A percentile compares a stretch with the other conserved stretches of the same genome.
Conservation (phyloP, 352 stramenopile species). For the Pythium folliculosum region DNA sequence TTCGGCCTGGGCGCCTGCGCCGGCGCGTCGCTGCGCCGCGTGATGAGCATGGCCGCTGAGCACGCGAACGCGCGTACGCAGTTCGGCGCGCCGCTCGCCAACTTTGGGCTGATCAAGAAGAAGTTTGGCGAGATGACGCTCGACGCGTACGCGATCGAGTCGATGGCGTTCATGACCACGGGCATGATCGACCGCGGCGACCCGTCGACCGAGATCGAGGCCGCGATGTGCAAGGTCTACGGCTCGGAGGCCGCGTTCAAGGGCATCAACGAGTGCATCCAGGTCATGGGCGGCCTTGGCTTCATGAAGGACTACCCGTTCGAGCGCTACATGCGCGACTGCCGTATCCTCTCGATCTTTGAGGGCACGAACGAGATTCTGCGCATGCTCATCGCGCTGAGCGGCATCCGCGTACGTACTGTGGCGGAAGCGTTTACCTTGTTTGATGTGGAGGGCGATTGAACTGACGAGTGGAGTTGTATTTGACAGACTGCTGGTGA, state of each 20-base stretch:
- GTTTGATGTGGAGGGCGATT: no score
- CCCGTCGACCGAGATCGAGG: slow-evolving; percentile 86
- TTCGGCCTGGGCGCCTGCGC: slow-evolving; percentile 82
- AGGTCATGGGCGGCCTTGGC: slow-evolving; percentile 87
- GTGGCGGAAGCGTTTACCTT: no score
- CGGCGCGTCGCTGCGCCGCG: slow-evolving; percentile 65
- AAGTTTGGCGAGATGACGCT: slow-evolving; percentile 86
- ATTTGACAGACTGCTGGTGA: slow-evolving; percentile 65
- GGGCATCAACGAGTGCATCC: slow-evolving; percentile 88
- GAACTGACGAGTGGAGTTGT: no score
- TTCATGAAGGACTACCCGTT: slow-evolving; percentile 94
- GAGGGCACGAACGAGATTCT: slow-evolving; percentile 93
- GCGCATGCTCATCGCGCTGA: slow-evolving; percentile 91
- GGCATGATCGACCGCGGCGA: slow-evolving; percentile 88
- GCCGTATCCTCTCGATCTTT: slow-evolving; percentile 91
- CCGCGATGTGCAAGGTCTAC: slow-evolving; percentile 90
- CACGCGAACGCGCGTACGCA: slow-evolving; percentile 83
- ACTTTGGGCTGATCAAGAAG: slow-evolving; percentile 87
- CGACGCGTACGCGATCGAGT: slow-evolving; percentile 85
- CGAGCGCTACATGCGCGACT: slow-evolving; percentile 91
- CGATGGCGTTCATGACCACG: slow-evolving; percentile 90
- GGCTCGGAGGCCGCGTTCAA: slow-evolving; percentile 81
- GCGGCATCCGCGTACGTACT: slow-evolving; percentile 65
- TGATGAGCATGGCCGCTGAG: slow-evolving; percentile 66
- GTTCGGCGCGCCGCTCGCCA: slow-evolving; percentile 72